phyloP scores from a whole-genome alignment of 345 rosid genomes.

The Bruguiera parviflora region DNA sequence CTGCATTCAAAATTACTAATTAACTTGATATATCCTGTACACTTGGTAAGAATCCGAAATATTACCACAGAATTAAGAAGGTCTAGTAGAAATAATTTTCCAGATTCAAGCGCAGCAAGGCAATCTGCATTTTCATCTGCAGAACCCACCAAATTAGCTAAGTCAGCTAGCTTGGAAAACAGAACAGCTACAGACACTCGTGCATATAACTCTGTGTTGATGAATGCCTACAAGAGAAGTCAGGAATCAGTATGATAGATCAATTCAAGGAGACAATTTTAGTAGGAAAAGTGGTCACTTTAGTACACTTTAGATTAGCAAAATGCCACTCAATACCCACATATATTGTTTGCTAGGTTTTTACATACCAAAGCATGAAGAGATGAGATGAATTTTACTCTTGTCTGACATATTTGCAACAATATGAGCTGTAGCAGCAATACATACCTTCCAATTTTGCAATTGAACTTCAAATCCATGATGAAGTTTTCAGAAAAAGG shows the following conservation, averaged over 20 bases:
- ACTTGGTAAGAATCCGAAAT: not conserved
- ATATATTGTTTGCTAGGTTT: no score
- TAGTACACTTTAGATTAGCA: not conserved
- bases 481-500: no score
- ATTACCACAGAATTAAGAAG: constrained; percentile 88
- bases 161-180: constrained; percentile 63
- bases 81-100: constrained; percentile 71
- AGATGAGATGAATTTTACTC: not conserved
- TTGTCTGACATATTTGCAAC: no score
- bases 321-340: not conserved
- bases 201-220: constrained; percentile 89
- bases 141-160: constrained; percentile 45
- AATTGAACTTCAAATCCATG: no score
- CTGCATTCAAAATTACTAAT: not conserved
- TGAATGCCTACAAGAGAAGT: constrained; percentile 51
- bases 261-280: not conserved
- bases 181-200: constrained; percentile 89
- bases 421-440: no score
- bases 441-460: no score
- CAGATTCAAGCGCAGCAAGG: constrained; percentile 62
- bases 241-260: constrained; percentile 9
- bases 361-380: not conserved
- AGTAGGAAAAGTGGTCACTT: not conserved
- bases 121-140: constrained; percentile 41
- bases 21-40: not conserved